phyloP scores from a whole-genome alignment of 2,329 filamentous ascomycete genomes.

The Beauveria varroae region DNA sequence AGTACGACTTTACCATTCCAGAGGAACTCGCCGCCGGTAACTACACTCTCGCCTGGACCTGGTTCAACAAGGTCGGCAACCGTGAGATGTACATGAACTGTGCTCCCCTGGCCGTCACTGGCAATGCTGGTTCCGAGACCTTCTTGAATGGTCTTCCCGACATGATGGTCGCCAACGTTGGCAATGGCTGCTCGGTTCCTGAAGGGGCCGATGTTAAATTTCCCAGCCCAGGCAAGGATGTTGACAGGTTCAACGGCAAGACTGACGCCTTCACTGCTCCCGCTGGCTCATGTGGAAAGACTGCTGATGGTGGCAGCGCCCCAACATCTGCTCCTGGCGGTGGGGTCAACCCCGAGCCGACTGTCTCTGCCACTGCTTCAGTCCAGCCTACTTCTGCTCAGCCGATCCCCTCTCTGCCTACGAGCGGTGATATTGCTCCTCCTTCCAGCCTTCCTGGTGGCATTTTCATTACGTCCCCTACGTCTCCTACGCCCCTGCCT shows the following conservation, averaged over 20 bases:
- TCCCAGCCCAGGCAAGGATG: constrained; percentile 53
- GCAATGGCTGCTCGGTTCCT: constrained; percentile 48
- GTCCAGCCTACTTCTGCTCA: background rate
- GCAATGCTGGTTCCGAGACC: constrained; percentile 37
- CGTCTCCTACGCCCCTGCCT: background rate
- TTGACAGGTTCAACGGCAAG: constrained; percentile 39
- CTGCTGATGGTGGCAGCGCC: no score
- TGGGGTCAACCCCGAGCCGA: constrained; percentile 13
- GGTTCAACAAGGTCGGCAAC: constrained; percentile 90
- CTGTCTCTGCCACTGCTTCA: constrained; percentile 10
- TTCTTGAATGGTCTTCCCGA: constrained; percentile 58
- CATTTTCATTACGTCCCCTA: constrained; percentile 2
- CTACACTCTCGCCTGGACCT: constrained; percentile 83
- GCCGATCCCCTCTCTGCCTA: background rate
- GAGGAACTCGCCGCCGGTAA: constrained; percentile 64
- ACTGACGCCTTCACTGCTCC: constrained; percentile 26
- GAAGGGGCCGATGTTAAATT: constrained; percentile 54
- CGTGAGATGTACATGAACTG: constrained; percentile 99
- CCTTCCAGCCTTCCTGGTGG: constrained; percentile 10
- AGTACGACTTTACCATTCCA: constrained; percentile 66
- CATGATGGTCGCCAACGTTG: constrained; percentile 64
- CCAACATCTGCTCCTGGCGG: constrained; percentile 14
- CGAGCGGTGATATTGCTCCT: background rate
- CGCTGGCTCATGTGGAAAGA: constrained; percentile 15
- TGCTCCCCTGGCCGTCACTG: constrained; percentile 62